Conservation (phyloP, 352 stramenopile species). For the Phytophthora parvispora region DNA sequence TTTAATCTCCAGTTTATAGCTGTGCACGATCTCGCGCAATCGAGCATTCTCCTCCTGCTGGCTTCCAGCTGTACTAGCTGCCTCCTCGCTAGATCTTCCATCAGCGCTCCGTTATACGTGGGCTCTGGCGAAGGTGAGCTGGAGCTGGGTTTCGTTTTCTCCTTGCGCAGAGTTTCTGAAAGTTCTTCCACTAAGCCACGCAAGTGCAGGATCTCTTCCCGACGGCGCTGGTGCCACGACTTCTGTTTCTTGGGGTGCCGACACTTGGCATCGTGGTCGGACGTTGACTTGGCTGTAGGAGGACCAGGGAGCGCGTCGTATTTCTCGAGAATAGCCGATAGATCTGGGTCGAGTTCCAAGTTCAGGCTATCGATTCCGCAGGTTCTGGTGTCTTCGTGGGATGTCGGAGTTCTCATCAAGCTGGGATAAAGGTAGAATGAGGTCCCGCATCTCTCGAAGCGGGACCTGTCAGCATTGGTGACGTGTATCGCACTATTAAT, state of each 20-base stretch:
- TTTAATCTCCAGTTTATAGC: conserved; percentile 1
- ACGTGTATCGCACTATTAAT: too few species aligned
- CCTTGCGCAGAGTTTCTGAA: neutral
- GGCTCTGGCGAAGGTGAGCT: neutral
- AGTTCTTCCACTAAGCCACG: conserved; percentile 5
- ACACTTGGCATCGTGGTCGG: too few species aligned
- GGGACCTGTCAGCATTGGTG: too few species aligned
- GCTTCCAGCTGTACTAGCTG: neutral
- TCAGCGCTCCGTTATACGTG: neutral
- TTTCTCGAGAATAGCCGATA: conserved; percentile 4
- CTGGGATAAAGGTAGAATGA: conserved; percentile 6
- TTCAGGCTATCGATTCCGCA: neutral
- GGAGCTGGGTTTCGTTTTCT: neutral
- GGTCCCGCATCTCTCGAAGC: too few species aligned
- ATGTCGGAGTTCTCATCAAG: neutral
- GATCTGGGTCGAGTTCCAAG: conserved; percentile 5
- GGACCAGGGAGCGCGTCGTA: neutral
- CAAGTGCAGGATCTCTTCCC: conserved; percentile 11
- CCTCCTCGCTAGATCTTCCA: neutral
- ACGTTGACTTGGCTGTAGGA: neutral
- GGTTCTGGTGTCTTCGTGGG: neutral
- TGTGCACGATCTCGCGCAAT: conserved; percentile 1
- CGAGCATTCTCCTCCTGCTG: conserved; percentile 15
- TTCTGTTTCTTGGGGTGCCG: conserved; percentile 17
- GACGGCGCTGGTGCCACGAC: conserved; percentile 12